phyloP scores from a whole-genome alignment of 805 yeast genomes.

The Myxozyma sirexii region DNA sequence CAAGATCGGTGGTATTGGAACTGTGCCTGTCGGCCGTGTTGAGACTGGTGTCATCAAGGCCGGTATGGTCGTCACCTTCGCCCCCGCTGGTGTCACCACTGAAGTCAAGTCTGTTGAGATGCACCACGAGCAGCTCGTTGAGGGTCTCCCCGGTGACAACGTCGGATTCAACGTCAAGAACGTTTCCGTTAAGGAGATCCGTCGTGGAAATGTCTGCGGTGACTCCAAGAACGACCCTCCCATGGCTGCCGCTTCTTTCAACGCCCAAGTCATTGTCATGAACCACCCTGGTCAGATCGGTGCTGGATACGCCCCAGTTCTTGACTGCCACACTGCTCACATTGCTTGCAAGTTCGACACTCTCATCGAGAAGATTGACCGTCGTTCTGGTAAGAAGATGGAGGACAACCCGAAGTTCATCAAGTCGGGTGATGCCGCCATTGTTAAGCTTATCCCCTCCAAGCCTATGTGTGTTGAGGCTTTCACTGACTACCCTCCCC shows the following conservation, averaged over 20 bases:
- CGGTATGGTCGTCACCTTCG: constrained; percentile 86
- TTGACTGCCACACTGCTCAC: constrained; percentile 93
- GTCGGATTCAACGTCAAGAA: constrained; percentile 90
- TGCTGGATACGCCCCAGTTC: constrained; percentile 88
- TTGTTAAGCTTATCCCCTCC: constrained; percentile 83
- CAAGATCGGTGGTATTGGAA: constrained; percentile 91
- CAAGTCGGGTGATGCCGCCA: constrained; percentile 96
- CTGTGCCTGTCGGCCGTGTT: constrained; percentile 93
- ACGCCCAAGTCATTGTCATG: constrained; percentile 82
- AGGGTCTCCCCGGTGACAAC: constrained; percentile 90
- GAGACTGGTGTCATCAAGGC: constrained; percentile 91
- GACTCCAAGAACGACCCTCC: constrained; percentile 91
- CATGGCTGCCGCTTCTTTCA: constrained; percentile 74
- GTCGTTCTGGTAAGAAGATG: constrained; percentile 88
- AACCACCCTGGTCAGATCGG: constrained; percentile 92
- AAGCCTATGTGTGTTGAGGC: constrained; percentile 96
- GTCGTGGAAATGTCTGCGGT: constrained; percentile 93
- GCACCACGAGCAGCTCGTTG: constrained; percentile 79
- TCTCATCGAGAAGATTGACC: constrained; percentile 81
- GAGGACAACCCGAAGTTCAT: constrained; percentile 91
- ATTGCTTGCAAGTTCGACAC: constrained; percentile 86
- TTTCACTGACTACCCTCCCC: constrained; percentile 92
- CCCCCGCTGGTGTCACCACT: constrained; percentile 89
- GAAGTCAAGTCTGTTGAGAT: constrained; percentile 87
- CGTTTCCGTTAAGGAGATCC: constrained; percentile 84